A percentile compares a stretch with the other conserved stretches of the same genome.
Conservation (phyloP, 495 filamentous ascomycete genomes). For the Cercophora scortea region DNA sequence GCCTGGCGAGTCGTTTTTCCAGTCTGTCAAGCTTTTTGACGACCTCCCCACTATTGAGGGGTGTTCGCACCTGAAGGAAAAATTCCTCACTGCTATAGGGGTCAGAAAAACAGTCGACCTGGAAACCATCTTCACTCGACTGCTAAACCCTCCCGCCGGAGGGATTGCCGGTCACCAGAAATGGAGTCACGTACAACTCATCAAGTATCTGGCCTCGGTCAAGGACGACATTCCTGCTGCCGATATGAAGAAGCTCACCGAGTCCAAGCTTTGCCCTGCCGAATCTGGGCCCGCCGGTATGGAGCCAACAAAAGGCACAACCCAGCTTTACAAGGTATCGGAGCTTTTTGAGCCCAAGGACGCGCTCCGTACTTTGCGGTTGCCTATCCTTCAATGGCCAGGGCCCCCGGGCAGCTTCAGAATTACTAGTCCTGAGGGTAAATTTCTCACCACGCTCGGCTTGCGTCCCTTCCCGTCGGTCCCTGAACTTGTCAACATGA, state of each 20-base stretch:
- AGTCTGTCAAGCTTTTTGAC: conserved; percentile 86
- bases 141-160: conserved; percentile 48
- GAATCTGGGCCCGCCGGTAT: conserved; percentile 49
- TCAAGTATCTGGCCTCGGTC: conserved; percentile 87
- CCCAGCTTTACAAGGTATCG: conserved; percentile 64
- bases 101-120: conserved; percentile 86
- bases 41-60: conserved; percentile 75
- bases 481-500: conserved; percentile 64
- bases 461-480: conserved; percentile 61
- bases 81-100: conserved; percentile 71
- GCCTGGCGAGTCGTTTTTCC: conserved; percentile 84
- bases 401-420: conserved; percentile 55
- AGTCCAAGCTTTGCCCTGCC: conserved; percentile 72
- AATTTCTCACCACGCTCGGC: conserved; percentile 64
- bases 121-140: conserved; percentile 81
- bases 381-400: conserved; percentile 83
- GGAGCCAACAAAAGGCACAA: conserved; percentile 32
- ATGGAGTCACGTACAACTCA: conserved; percentile 91
- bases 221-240: conserved; percentile 78
- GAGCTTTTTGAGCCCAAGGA: conserved; percentile 83
- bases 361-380: conserved; percentile 53
- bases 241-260: conserved; percentile 72
- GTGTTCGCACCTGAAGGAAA: conserved; percentile 78
- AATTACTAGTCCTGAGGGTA: conserved; percentile 56
- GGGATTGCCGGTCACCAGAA: conserved; percentile 42